A percentile compares a stretch with the other conserved stretches of the same genome.
phyloP scores from a whole-genome alignment of 352 stramenopile genomes.

The Phytophthora europaea region DNA sequence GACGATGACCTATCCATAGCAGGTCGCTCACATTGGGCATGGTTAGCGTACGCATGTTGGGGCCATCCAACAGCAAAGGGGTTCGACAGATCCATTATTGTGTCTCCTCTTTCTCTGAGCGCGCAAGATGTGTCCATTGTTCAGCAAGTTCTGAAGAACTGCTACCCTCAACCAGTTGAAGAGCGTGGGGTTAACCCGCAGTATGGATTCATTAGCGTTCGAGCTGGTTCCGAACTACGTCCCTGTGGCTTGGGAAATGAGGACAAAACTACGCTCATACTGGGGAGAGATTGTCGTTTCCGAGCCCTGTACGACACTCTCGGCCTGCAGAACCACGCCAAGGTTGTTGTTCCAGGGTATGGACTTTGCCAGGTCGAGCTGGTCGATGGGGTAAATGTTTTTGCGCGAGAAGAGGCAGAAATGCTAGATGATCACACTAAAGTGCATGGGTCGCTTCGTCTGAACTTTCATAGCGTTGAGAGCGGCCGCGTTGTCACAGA shows the following conservation, averaged over 20 bases:
- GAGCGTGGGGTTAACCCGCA: neutral
- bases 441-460: neutral
- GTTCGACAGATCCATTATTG: neutral
- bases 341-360: conserved; percentile 9
- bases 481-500: neutral
- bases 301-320: conserved; percentile 5
- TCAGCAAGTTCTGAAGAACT: neutral
- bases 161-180: conserved; percentile 1
- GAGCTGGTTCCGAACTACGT: neutral
- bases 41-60: conserved; percentile 24
- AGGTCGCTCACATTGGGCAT: conserved; percentile 6
- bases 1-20: conserved; percentile 10
- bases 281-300: neutral
- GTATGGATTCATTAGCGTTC: neutral
- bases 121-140: neutral
- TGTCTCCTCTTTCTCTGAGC: neutral
- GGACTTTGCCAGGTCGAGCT: neutral
- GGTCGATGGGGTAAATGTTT: neutral
- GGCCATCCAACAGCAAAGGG: conserved; percentile 1
- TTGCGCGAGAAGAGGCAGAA: neutral
- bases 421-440: neutral
- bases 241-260: neutral
- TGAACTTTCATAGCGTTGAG: neutral
- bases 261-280: neutral
- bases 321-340: neutral